These are phyloP conservation scores for Ceriops tagal DNA, from an alignment of 345 rosid genomes.

Conservation along the genomic window DNA sequence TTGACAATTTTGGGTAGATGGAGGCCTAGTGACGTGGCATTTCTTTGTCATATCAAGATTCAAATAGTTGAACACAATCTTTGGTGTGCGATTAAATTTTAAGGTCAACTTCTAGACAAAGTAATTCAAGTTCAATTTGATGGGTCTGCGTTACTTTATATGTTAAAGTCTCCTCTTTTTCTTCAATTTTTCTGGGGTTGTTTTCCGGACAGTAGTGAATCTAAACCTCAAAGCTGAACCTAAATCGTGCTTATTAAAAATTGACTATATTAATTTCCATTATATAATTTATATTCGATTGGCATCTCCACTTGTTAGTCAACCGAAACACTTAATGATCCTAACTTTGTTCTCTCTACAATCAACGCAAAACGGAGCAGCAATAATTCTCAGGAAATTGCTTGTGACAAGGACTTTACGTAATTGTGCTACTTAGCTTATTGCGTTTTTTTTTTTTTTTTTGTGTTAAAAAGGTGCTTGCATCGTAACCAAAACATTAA, in stretches of 20 bases:
- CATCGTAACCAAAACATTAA: too few species aligned
- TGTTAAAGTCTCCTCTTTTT: too few species aligned
- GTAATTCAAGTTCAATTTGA: too few species aligned
- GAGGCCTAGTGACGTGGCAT: background rate
- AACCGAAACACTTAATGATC: slow-evolving; percentile 10
- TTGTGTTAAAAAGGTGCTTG: too few species aligned
- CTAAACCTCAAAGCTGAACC: background rate
- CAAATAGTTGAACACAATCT: background rate
- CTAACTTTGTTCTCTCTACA: slow-evolving; percentile 6
- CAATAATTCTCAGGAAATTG: background rate
- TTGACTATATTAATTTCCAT: too few species aligned
- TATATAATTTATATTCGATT: background rate
- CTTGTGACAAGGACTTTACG: background rate
- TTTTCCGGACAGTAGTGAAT: too few species aligned
- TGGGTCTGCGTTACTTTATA: too few species aligned
- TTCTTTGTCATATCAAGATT: background rate
- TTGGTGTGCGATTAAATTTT: too few species aligned
- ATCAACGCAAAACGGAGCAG: background rate
- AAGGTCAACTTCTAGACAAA: too few species aligned
- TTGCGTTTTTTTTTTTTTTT: too few species aligned
- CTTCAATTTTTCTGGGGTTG: too few species aligned
- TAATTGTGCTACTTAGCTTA: too few species aligned
- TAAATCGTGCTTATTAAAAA: background rate
- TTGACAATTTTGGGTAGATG: background rate
- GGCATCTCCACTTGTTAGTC: slow-evolving; percentile 20